phyloP scores from a whole-genome alignment of 2,329 filamentous ascomycete species.

The Bipolaris cookei region DNA sequence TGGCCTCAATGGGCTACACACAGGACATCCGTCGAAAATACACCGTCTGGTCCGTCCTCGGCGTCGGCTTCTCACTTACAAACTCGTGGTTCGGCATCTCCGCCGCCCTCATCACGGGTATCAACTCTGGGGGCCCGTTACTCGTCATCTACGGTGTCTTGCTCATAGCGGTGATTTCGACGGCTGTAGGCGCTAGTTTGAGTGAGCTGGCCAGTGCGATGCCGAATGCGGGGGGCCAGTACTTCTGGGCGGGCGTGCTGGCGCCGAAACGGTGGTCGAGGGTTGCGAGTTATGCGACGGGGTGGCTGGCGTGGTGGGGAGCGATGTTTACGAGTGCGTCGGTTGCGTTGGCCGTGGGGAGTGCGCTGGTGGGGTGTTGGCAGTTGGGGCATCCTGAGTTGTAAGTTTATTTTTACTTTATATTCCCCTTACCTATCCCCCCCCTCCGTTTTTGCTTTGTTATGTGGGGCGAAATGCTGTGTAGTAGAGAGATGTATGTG shows the following conservation, averaged over 20 bases:
- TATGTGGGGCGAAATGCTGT: too few species aligned
- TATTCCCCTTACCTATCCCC: not conserved
- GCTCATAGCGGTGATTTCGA: constrained; percentile 54
- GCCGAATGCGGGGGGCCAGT: constrained; percentile 60
- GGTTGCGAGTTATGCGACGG: constrained; percentile 56
- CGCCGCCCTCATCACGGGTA: constrained; percentile 57
- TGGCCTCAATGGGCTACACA: constrained; percentile 57
- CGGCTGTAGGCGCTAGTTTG: constrained; percentile 55
- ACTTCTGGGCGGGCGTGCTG: constrained; percentile 59
- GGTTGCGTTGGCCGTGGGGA: constrained; percentile 58
- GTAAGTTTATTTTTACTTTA: constrained; percentile 46
- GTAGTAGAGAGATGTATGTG: too few species aligned
- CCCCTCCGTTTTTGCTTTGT: too few species aligned
- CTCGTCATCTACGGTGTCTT: constrained; percentile 60
- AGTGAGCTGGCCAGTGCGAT: constrained; percentile 58
- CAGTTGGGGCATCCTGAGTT: constrained; percentile 60
- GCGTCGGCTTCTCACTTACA: constrained; percentile 59
- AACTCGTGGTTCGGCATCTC: constrained; percentile 62
- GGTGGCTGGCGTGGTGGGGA: constrained; percentile 62
- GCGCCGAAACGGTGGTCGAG: constrained; percentile 55
- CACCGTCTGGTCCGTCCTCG: constrained; percentile 57
- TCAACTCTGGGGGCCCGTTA: constrained; percentile 58
- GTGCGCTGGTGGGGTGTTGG: constrained; percentile 59
- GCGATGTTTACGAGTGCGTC: constrained; percentile 62
- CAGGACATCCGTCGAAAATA: constrained; percentile 58